Conservation (phyloP, 1,139 yeast genomes). For the Candida tunisiensis region DNA sequence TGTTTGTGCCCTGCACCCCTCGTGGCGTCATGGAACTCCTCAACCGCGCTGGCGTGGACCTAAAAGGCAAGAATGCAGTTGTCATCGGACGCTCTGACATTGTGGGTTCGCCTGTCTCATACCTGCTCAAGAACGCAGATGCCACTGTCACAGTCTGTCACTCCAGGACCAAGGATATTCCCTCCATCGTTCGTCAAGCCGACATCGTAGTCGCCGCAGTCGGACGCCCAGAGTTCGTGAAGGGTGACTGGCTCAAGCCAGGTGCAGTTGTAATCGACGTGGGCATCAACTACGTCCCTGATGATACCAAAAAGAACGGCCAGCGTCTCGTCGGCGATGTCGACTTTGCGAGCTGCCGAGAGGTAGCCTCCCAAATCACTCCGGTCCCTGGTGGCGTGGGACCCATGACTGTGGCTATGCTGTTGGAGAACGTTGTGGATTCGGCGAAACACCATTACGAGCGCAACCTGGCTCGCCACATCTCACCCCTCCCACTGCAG, state of each 20-base stretch:
- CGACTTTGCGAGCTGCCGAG: conserved; percentile 51
- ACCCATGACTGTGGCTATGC: conserved; percentile 97
- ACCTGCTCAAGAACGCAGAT: conserved; percentile 58
- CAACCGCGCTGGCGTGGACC: conserved; percentile 40
- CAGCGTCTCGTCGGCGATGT: conserved; percentile 88
- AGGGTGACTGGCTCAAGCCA: conserved; percentile 78
- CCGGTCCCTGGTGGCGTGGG: conserved; percentile 99
- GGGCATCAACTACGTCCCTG: conserved; percentile 82
- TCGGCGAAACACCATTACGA: conserved; percentile 42
- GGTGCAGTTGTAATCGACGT: conserved; percentile 88
- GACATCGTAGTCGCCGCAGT: conserved; percentile 88
- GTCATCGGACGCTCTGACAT: conserved; percentile 93
- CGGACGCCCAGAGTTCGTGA: conserved; percentile 68
- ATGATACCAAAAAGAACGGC: conserved; percentile 64
- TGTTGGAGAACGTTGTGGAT: conserved; percentile 65
- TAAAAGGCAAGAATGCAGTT: conserved; percentile 75
- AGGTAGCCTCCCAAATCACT: conserved; percentile 61
- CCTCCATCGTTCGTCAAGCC: conserved; percentile 46
- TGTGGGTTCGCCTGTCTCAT: conserved; percentile 87
- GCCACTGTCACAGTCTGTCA: conserved; percentile 83
- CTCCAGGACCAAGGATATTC: conserved; percentile 51
- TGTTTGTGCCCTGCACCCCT: conserved; percentile 89
- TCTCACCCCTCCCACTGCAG: conserved; percentile 46
- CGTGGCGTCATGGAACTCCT: conserved; percentile 78
- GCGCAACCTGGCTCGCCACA: conserved; percentile 13